phyloP scores from a whole-genome alignment of 495 filamentous ascomycete species.

The Rostrohypoxylon terebratum region DNA sequence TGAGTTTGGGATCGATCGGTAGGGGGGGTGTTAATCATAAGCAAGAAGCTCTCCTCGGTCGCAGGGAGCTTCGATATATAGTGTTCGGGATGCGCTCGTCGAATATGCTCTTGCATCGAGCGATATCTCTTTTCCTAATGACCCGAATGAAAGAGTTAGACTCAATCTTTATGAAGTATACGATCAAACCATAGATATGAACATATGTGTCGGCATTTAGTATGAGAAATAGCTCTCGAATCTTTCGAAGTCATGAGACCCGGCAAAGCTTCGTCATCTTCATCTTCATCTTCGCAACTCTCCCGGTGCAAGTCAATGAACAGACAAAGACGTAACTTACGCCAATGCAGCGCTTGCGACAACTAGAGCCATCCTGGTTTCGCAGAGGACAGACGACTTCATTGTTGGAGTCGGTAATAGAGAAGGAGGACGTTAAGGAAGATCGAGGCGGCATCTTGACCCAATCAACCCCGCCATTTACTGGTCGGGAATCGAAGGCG shows the following conservation, averaged over 20 bases:
- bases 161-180: background rate
- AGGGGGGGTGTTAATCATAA: conserved; percentile 93
- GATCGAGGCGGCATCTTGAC: conserved; percentile 84
- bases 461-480: conserved; percentile 65
- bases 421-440: conserved; percentile 89
- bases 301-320: conserved; percentile 36
- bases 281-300: conserved; percentile 28
- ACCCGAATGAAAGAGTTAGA: conserved; percentile 25
- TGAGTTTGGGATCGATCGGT: conserved; percentile 74
- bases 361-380: conserved; percentile 96
- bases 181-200: background rate
- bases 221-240: conserved; percentile 20
- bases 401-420: conserved; percentile 89
- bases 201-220: background rate
- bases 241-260: background rate
- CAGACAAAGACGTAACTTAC: conserved; percentile 71
- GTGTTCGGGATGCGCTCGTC: conserved; percentile 95
- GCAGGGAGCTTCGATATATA: conserved; percentile 99
- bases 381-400: conserved; percentile 96
- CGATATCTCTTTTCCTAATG: conserved; percentile 94
- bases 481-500: conserved; percentile 52
- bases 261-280: conserved; percentile 20
- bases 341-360: conserved; percentile 96
- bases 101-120: conserved; percentile 99
- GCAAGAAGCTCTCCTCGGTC: conserved; percentile 95